Evolutionary conservation across 768 basidiomycete genomes (phyloP).

Genomic region (Lactarius akahatsu): DNA sequence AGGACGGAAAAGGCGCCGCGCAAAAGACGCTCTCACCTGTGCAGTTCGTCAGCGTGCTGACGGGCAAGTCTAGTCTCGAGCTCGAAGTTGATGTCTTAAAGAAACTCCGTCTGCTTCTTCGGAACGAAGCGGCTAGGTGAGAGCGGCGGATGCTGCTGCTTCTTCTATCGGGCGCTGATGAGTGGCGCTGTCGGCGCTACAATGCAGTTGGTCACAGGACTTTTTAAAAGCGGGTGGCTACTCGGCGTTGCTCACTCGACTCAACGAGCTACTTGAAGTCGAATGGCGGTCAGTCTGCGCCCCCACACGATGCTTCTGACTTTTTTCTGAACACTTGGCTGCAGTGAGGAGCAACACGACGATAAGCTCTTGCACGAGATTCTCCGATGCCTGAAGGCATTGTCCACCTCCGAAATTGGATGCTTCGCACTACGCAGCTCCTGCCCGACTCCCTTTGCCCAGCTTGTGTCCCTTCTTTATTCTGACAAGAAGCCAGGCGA

Average conservation of each 20-base stretch:
- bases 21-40: slow-evolving; percentile 60
- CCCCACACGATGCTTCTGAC: neutral
- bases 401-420: slow-evolving; percentile 86
- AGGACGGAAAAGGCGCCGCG: slow-evolving; percentile 51
- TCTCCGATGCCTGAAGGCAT: slow-evolving; percentile 89
- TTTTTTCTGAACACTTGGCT: slow-evolving; percentile 9
- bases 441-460: slow-evolving; percentile 83
- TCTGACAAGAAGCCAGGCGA: slow-evolving; percentile 99
- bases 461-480: slow-evolving; percentile 81
- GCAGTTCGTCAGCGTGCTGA: slow-evolving; percentile 65
- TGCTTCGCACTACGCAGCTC: slow-evolving; percentile 88
- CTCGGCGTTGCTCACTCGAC: slow-evolving; percentile 70
- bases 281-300: slow-evolving; percentile 81
- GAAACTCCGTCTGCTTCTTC: slow-evolving; percentile 78
- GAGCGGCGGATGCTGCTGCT: slow-evolving; percentile 23
- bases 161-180: slow-evolving; percentile 7
- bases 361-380: slow-evolving; percentile 92
- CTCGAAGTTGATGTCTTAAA: slow-evolving; percentile 87
- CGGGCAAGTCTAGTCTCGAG: slow-evolving; percentile 64
- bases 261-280: slow-evolving; percentile 90
- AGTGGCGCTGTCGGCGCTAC: neutral
- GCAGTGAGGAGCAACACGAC: slow-evolving; percentile 95
- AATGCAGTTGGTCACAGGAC: slow-evolving; percentile 79
- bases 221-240: slow-evolving; percentile 88
- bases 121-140: slow-evolving; percentile 90